Evolutionary conservation across 306 rosid genomes (phyloP).

Genomic region (Rosa rugosa): DNA sequence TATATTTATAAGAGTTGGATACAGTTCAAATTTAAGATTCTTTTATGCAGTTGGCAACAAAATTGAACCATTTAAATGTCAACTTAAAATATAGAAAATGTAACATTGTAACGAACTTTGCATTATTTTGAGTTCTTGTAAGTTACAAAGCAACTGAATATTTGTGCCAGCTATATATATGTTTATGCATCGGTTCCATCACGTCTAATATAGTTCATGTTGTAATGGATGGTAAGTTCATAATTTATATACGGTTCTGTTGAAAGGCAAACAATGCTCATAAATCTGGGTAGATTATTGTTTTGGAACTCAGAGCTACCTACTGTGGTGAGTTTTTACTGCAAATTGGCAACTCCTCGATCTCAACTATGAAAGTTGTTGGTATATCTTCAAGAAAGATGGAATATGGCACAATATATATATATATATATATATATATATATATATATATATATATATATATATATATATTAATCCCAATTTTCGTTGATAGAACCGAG

Average conservation of each 20-base stretch:
- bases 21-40: background rate
- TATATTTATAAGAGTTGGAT: background rate
- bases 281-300: no score
- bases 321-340: background rate
- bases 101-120: constrained; percentile 19
- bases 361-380: no score
- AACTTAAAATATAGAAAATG: background rate
- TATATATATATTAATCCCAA: background rate
- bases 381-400: background rate
- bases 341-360: background rate
- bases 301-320: background rate
- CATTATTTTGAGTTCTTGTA: background rate
- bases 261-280: background rate
- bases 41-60: background rate
- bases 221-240: background rate
- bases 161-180: background rate
- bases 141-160: background rate
- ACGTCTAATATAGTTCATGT: background rate
- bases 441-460: no score
- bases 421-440: no score
- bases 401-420: background rate
- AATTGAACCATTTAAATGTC: constrained; percentile 4
- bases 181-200: background rate
- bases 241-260: no score
- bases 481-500: background rate